Evolutionary conservation across 1,284 basidiomycete genomes (phyloP), one percentile per base, ranked within the genome.

Genomic region (Ganoderma boninense): DNA sequence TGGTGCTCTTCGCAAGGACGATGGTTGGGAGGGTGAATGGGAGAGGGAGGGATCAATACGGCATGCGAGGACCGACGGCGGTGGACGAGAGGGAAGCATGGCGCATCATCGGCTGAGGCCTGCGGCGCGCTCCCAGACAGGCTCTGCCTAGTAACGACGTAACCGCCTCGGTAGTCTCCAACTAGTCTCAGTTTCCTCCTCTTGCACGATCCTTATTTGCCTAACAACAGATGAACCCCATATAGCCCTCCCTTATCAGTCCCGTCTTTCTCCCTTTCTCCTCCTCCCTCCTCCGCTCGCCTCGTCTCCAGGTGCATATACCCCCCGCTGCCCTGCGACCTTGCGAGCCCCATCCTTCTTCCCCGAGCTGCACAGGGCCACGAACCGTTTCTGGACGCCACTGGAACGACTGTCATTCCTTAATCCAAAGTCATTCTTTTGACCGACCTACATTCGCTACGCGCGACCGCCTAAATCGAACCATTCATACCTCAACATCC

Each of bases 361-460:
- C 35, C 38, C 40, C 7, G 35, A 54, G 52, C 44, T 52, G n/a
- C 60, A 26, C 32, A n/a, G 35, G 54, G 61, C 52, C 56, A 64
- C 61, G 65, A 38, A 35, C 35, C n/a, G 18, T 35, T 40, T 46
- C 70, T 57, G 18, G 54, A 57, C 29, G 29, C 69, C 67, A 69
- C 64, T 60, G 35, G 49, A 59, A 59, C 62, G 57, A 29, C 68
- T 52, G 68, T 69, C 72, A 66, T 59, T 73, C 72, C 26, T 71
- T 73, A 66, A 54, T 54, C 56, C 57, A 65, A 61, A 66, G 46
- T 56, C 69, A 63, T 57, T 73, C 61, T 69, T 71, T 46, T 38
- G 52, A 38, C 67, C 64, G 42, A 64, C 66, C 43, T 18, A 11
- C 18, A 49, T 54, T 40, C 65, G 54, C 64, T 23, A 20, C 42